These are phyloP conservation scores for Asclepias syriaca DNA, from an alignment of 257 asterid species.

Conservation along the genomic window DNA sequence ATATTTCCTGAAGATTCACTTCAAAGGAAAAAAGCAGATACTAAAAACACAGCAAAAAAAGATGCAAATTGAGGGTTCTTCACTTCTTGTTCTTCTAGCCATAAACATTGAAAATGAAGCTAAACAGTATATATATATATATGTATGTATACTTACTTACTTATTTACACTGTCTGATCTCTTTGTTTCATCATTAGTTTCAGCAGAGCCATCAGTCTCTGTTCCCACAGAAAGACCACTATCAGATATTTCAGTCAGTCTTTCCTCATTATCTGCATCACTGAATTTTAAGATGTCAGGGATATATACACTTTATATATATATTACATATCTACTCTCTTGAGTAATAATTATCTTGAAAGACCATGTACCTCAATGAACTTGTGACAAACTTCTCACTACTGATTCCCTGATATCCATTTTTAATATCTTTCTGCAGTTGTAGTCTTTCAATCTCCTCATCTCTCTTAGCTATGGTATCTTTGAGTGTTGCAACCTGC, in stretches of 20 bases:
- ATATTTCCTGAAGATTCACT: not conserved
- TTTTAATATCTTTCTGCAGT: slow-evolving; percentile 39
- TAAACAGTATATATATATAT: not conserved
- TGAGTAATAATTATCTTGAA: not conserved
- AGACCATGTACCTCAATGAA: slow-evolving; percentile 49
- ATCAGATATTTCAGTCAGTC: slow-evolving; percentile 23
- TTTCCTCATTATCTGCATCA: slow-evolving; percentile 23
- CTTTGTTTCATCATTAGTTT: slow-evolving; percentile 30
- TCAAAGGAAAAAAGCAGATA: no score
- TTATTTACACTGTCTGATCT: slow-evolving; percentile 18
- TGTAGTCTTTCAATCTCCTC: slow-evolving; percentile 76
- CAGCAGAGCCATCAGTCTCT: slow-evolving; percentile 40
- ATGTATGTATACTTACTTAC: slow-evolving; percentile 21
- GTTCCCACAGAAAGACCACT: slow-evolving; percentile 34
- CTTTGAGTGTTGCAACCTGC: slow-evolving; percentile 84
- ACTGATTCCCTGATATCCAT: slow-evolving; percentile 20
- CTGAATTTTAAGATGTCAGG: slow-evolving; percentile 19
- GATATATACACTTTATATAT: slow-evolving; percentile 2
- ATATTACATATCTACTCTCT: slow-evolving; percentile 14
- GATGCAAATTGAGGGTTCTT: not conserved
- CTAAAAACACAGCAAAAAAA: not conserved
- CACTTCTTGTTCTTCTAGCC: not conserved
- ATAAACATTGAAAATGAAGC: not conserved
- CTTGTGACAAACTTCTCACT: slow-evolving; percentile 24
- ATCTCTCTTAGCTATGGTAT: slow-evolving; percentile 75